Base-by-base conservation (phyloP, 164 flowering plant genomes). In the Liquidambar formosana region DNA sequence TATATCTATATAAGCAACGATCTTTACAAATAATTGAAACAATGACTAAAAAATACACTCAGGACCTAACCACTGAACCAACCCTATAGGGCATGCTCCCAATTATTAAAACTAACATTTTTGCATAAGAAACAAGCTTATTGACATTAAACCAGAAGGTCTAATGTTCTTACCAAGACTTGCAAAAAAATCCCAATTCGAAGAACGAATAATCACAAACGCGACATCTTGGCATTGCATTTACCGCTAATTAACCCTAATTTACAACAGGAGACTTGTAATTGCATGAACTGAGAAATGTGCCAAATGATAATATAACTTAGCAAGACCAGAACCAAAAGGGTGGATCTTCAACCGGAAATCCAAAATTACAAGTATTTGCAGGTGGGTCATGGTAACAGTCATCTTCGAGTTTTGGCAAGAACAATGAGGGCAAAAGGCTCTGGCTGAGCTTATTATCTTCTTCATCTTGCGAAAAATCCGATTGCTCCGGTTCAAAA, bases 391-490 rank as follows among this genome's bases (percentile, higher is more conserved):
- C 64, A 33, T 63, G 58, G 49, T 66, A 22, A 19, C 65, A 61
- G 4, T 51, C 63, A 11, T 61, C 76, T 66, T 80, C 82, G 12
- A 79, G 59, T 58, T 73, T 84, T 1, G 73, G 72, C 18, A 80
- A 68, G 68, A 1, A 51, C 3, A 52, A 16, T 41, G 74, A 47
- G 0, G 61, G 71, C 61, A 77, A 38, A 12, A 75, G 57, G 75
- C 43, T 66, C 62, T 53, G 71, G 71, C 57, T 51, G 45, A 70
- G 53, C 45, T 77, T 43, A 67, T 80, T 68, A 53, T 86, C 89
- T 38, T 80, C 89, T 70, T 90, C 89, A 10, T 85, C 89, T 41
- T 86, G 86, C 0, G 84, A 83, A 49, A 82, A 75, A 73, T 84
- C 89, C 0, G 91, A 81, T 14, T 74, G 80, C 10, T 87, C 89